Evolutionary conservation across 805 yeast species (phyloP), one percentile per base, ranked within the genome.

Genomic region (Teunomyces tritomae): DNA sequence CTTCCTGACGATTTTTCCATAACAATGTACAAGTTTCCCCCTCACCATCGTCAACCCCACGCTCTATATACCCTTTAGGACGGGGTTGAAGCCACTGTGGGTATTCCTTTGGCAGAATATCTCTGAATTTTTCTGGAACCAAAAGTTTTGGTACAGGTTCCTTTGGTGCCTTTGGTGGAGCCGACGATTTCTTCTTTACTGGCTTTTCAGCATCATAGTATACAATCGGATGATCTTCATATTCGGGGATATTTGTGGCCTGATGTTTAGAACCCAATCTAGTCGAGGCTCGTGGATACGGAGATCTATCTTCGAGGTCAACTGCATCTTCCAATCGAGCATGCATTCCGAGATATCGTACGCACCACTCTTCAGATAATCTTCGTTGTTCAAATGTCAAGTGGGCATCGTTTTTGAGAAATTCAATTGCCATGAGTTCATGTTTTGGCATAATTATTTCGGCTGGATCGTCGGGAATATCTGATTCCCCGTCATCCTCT

Each of bases 231-330:
- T 80, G 84, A 14, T 57, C 63, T 27, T 68, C 77, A 84, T 85
- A 86, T 28, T 80, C 86, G 1, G 78, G 78, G 28, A 84, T 66
- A n/a, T 79, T 80, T 0, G 84, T 75, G 3, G 83, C 83, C 63
- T 89, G 96, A 58, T 85, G 84, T 51, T 80, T 83, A 3, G 85
- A 67, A 0, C 96, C 96, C 4, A 89, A 61, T 49, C 94, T 68
- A 0, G 94, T 85, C 1, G 86, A 82, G 0, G 91, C 94, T 44
- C 92, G 68, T 0, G 96, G 94, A 54, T 85, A 85, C 1, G 90
- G 89, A 4, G 73, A 67, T 36, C 91, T 68, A 58, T 87, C 95
- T 49, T 85, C 88, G 5, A 80, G 57, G 61, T 89, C 94, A 39
- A 87, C 73, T 1, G 88, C 88, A 61, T 87, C 95, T 59, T 87